Percentiles rank a stretch among this genome's conserved stretches.
Conservation (phyloP, 768 basidiomycete genomes). For the Suillus brevipes region DNA sequence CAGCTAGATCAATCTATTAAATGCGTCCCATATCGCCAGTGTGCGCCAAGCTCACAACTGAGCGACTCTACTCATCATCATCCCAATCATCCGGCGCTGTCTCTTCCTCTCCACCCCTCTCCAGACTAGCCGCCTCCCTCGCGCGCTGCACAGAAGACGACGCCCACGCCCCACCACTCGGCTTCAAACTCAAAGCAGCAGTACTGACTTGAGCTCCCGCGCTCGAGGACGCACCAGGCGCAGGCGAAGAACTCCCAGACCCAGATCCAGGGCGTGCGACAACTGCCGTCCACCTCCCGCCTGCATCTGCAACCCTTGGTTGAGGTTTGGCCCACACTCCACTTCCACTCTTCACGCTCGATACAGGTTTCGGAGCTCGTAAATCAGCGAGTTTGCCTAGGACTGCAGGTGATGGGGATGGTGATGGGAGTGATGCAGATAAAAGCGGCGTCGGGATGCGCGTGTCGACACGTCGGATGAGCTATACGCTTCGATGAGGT, state of each 20-base stretch:
- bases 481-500: conserved; percentile 82
- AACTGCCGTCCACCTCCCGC: conserved; percentile 22
- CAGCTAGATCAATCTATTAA: neutral
- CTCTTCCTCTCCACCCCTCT: conserved; percentile 5
- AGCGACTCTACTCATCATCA: conserved; percentile 40
- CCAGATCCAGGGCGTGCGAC: conserved; percentile 15
- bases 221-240: neutral
- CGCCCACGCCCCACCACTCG: conserved; percentile 19
- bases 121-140: conserved; percentile 2
- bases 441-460: conserved; percentile 73
- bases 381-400: conserved; percentile 66
- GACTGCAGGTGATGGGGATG: conserved; percentile 23
- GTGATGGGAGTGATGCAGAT: conserved; percentile 2
- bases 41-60: neutral
- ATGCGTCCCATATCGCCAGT: neutral
- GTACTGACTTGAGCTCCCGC: conserved; percentile 1
- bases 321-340: conserved; percentile 1
- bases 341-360: neutral
- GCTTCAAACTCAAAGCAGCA: conserved; percentile 1
- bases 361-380: conserved; percentile 29
- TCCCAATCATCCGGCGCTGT: conserved; percentile 58
- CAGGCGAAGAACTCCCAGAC: conserved; percentile 6
- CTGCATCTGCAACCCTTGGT: conserved; percentile 12
- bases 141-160: conserved; percentile 22
- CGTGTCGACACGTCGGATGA: conserved; percentile 80